A percentile compares a stretch with the other conserved stretches of the same genome.
phyloP scores from a whole-genome alignment of 495 filamentous ascomycete species.

The Neurospora sp. region DNA sequence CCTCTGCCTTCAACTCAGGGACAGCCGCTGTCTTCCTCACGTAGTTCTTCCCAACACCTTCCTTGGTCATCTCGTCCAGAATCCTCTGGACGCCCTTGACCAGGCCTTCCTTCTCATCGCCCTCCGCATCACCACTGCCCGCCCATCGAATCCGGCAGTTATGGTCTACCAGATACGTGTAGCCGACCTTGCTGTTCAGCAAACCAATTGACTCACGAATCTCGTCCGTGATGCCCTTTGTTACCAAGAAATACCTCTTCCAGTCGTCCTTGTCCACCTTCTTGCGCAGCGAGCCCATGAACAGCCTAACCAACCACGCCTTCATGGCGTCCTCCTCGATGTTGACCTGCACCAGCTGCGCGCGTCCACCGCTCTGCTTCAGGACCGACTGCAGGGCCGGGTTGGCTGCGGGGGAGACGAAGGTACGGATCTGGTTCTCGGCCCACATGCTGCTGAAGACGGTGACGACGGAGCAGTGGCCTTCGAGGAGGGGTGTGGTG shows the following conservation, averaged over 20 bases:
- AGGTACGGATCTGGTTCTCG: slow-evolving; percentile 64
- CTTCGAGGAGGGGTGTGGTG: slow-evolving; percentile 62
- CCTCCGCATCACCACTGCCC: slow-evolving; percentile 66
- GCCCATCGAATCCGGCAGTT: slow-evolving; percentile 91
- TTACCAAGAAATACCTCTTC: slow-evolving; percentile 72
- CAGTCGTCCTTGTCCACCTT: slow-evolving; percentile 50
- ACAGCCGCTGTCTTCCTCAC: slow-evolving; percentile 3
- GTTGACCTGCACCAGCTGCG: slow-evolving; percentile 77
- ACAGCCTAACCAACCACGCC: slow-evolving; percentile 60
- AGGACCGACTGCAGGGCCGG: slow-evolving; percentile 49
- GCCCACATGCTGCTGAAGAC: slow-evolving; percentile 79
- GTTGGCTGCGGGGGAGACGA: slow-evolving; percentile 53
- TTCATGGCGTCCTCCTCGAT: slow-evolving; percentile 72
- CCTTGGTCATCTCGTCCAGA: slow-evolving; percentile 44
- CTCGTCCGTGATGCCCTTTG: slow-evolving; percentile 59
- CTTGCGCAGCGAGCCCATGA: slow-evolving; percentile 50
- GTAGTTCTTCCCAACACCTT: slow-evolving; percentile 10
- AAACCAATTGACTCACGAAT: slow-evolving; percentile 71
- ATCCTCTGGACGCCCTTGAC: slow-evolving; percentile 59
- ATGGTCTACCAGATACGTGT: slow-evolving; percentile 84
- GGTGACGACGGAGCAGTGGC: slow-evolving; percentile 64
- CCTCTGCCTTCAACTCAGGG: neutral
- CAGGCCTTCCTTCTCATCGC: slow-evolving; percentile 59
- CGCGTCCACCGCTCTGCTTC: slow-evolving; percentile 30
- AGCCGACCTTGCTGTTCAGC: slow-evolving; percentile 82